Conservation (phyloP, 2,329 filamentous ascomycete genomes). For the Emergomyces pasteurianus region DNA sequence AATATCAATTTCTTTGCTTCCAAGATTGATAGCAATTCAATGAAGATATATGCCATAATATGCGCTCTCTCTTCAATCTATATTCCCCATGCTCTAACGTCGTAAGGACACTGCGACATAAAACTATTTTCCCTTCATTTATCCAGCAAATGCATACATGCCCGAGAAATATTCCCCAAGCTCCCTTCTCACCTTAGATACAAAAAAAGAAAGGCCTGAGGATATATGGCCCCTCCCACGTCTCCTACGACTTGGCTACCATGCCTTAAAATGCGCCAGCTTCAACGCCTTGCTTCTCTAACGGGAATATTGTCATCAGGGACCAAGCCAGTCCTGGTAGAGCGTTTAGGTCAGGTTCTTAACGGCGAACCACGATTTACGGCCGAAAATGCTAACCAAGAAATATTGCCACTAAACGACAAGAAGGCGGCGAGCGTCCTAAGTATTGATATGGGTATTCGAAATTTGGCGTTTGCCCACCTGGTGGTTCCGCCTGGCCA, state of each 20-base stretch:
- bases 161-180: not conserved
- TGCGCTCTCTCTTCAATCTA: not conserved
- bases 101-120: not conserved
- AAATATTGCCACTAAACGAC: not conserved
- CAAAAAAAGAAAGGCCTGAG: not conserved
- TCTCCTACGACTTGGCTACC: slow-evolving; percentile 21
- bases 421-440: slow-evolving; percentile 40
- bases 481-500: slow-evolving; percentile 28
- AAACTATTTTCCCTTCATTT: not conserved
- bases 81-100: not conserved
- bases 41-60: no score
- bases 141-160: not conserved
- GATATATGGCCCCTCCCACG: not conserved
- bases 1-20: no score
- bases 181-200: not conserved
- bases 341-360: slow-evolving; percentile 33
- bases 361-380: not conserved
- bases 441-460: slow-evolving; percentile 76
- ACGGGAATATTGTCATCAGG: slow-evolving; percentile 50
- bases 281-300: slow-evolving; percentile 48
- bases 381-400: slow-evolving; percentile 21
- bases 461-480: slow-evolving; percentile 65
- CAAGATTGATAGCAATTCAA: no score
- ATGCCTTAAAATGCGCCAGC: slow-evolving; percentile 38
- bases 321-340: slow-evolving; percentile 44